phyloP scores from a whole-genome alignment of 1,284 basidiomycete genomes.

The Cryptococcus sp. region DNA sequence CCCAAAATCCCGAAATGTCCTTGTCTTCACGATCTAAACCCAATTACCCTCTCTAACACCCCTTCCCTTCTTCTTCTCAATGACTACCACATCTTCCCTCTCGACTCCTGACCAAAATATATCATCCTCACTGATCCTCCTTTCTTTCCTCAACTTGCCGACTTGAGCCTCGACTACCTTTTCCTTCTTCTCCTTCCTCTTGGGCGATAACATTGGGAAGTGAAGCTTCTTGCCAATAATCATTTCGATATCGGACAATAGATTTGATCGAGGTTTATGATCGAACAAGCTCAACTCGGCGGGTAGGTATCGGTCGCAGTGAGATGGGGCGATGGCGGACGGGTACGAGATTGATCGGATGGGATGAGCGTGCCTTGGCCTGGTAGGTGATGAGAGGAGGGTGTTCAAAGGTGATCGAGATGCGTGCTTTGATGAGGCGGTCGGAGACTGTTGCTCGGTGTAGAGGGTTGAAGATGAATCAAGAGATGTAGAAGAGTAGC shows the following conservation, averaged over 20 bases:
- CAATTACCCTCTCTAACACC: conserved; percentile 29
- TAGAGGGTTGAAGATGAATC: neutral
- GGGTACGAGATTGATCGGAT: neutral
- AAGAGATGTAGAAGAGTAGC: neutral
- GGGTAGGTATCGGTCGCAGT: conserved; percentile 7
- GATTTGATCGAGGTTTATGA: conserved; percentile 14
- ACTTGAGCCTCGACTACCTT: conserved; percentile 1
- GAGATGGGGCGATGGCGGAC: neutral
- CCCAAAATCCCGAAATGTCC: too few species aligned
- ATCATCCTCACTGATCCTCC: conserved; percentile 7
- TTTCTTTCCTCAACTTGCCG: conserved; percentile 14
- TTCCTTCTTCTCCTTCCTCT: conserved; percentile 6
- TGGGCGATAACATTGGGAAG: conserved; percentile 21
- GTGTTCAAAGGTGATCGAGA: neutral
- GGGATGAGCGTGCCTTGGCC: neutral
- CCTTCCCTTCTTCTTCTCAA: conserved; percentile 5
- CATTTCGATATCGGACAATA: conserved; percentile 26
- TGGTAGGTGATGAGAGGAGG: neutral
- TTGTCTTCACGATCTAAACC: conserved; percentile 7
- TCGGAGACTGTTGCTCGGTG: neutral
- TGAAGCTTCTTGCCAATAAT: conserved; percentile 28
- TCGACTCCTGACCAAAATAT: conserved; percentile 6
- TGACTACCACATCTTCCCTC: neutral
- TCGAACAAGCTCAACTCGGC: conserved; percentile 27
- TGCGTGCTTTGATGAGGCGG: neutral